Conservation (phyloP, 23 red algal species). For the Gracilaria domingensis region DNA sequence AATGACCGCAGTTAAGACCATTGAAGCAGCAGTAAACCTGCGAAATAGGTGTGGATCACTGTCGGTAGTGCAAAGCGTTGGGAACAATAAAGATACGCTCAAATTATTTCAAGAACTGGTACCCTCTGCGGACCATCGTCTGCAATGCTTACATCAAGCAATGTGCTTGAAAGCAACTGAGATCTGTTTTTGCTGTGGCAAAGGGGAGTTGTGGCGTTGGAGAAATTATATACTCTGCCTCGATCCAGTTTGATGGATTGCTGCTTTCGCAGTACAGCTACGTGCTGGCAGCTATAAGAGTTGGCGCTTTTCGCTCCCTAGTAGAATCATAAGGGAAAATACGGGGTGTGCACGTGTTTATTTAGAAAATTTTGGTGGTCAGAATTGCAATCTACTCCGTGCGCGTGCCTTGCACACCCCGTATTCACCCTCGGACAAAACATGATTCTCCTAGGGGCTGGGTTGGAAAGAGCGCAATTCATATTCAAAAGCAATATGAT, state of each 20-base stretch:
- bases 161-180: constrained; percentile 8
- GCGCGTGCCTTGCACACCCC: no score
- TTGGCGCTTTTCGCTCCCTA: background rate
- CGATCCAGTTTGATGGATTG: background rate
- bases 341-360: no score
- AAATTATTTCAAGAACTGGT: background rate
- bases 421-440: no score
- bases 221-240: background rate
- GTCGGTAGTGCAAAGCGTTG: background rate
- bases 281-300: background rate
- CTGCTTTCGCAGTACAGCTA: background rate
- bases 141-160: constrained; percentile 6
- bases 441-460: no score
- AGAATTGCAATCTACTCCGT: no score
- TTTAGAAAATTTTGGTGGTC: no score
- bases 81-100: background rate
- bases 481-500: constrained; percentile 14
- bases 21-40: constrained; percentile 14
- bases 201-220: constrained; percentile 17
- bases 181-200: background rate
- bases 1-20: constrained; percentile 25
- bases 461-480: background rate
- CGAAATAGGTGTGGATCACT: background rate
- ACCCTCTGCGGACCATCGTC: background rate
- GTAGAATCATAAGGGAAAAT: no score